Evolutionary conservation across 306 rosid species (phyloP).

Genomic region (Lathyrus oleraceus): DNA sequence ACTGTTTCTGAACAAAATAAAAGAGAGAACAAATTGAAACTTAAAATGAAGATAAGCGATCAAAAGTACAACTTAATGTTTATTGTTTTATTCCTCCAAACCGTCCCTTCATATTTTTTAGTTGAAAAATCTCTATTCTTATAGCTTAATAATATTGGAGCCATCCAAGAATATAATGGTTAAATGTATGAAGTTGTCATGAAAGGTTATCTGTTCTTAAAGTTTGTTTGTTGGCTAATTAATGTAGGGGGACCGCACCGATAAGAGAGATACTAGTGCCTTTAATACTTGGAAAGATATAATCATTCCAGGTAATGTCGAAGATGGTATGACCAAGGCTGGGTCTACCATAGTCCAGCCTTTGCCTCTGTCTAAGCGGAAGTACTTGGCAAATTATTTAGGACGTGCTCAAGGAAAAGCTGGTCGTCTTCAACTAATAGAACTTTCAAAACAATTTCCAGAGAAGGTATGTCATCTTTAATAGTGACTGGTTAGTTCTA

Average conservation of each 20-base stretch:
- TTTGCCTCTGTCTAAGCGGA: slow-evolving; percentile 78
- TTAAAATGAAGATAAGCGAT: not conserved
- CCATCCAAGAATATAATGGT: not conserved
- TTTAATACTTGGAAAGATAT: slow-evolving; percentile 98
- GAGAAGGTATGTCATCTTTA: slow-evolving; percentile 63
- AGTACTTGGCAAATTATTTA: slow-evolving; percentile 83
- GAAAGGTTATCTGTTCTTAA: slow-evolving; percentile 6
- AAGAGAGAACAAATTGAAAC: not conserved
- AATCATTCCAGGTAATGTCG: slow-evolving; percentile 93
- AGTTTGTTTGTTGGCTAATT: slow-evolving; percentile 33
- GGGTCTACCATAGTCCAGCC: slow-evolving; percentile 57
- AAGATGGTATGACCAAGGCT: slow-evolving; percentile 70
- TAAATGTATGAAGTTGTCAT: slow-evolving; percentile 10
- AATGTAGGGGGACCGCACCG: slow-evolving; percentile 92
- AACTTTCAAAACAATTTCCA: slow-evolving; percentile 79
- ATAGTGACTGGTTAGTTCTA: slow-evolving; percentile 22
- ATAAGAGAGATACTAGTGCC: slow-evolving; percentile 86
- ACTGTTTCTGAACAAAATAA: not conserved
- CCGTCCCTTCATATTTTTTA: not conserved
- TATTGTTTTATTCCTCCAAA: not conserved
- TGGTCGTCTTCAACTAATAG: slow-evolving; percentile 82
- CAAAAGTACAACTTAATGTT: not conserved
- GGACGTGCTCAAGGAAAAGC: slow-evolving; percentile 97
- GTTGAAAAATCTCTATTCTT: slow-evolving; percentile 21
- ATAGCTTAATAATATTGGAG: not conserved